A percentile compares a stretch with the other conserved stretches of the same genome.
Conservation (phyloP, 1,284 basidiomycete species). For the Dichomitus squalens region DNA sequence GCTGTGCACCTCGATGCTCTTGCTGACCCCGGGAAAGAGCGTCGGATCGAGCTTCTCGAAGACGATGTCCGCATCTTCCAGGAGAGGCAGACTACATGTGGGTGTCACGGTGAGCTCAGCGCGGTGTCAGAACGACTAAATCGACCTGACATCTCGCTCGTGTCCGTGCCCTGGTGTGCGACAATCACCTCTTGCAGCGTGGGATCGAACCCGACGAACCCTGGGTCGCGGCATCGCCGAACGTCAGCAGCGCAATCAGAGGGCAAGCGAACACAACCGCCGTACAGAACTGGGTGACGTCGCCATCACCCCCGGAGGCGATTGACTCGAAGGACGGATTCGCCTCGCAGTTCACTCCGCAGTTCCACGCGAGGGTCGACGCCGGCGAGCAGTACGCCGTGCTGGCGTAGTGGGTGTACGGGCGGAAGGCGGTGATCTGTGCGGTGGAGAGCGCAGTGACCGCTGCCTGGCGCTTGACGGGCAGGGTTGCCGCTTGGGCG, state of each 20-base stretch:
- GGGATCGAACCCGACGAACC: constrained; percentile 54
- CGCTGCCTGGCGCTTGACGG: constrained; percentile 9
- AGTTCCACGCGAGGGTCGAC: constrained; percentile 37
- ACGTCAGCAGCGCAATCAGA: neutral
- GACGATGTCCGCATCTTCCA: constrained; percentile 38
- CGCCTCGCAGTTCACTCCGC: constrained; percentile 42
- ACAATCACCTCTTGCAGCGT: constrained; percentile 48
- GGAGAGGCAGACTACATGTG: constrained; percentile 45
- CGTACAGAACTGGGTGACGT: constrained; percentile 50
- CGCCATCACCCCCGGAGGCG: constrained; percentile 65
- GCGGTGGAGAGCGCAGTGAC: constrained; percentile 35
- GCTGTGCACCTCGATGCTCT: constrained; percentile 50
- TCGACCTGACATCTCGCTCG: constrained; percentile 43
- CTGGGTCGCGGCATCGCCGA: constrained; percentile 10
- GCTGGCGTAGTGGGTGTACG: constrained; percentile 43
- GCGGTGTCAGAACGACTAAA: neutral
- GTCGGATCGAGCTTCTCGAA: constrained; percentile 27
- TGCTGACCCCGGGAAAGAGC: constrained; percentile 59
- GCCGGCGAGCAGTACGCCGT: constrained; percentile 39
- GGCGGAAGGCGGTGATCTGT: constrained; percentile 39
- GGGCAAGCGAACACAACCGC: neutral
- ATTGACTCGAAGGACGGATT: constrained; percentile 57
- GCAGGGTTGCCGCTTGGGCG: no score
- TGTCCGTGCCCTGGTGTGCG: constrained; percentile 55
- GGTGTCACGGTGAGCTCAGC: no score